phyloP scores from a whole-genome alignment of 257 asterid species.

The Fraxinus quadrangulata region DNA sequence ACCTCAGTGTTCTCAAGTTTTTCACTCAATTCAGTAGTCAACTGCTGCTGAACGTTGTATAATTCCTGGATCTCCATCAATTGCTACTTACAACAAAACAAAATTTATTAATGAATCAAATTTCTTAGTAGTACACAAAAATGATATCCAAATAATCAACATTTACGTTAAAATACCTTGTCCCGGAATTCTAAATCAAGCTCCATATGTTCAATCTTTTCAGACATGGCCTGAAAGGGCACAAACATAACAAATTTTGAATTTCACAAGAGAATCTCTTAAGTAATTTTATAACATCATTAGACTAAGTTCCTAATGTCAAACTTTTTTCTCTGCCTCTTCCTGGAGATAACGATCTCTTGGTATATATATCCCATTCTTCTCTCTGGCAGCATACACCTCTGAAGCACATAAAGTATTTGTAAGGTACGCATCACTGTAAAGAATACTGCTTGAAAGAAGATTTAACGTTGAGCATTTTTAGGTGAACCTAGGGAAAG shows the following conservation, averaged over 20 bases:
- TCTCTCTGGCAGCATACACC: conserved; percentile 39
- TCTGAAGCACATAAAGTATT: conserved; percentile 36
- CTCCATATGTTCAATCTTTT: conserved; percentile 85
- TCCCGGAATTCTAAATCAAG: conserved; percentile 33
- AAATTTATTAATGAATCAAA: background rate
- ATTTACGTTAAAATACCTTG: conserved; percentile 21
- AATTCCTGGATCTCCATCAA: conserved; percentile 47
- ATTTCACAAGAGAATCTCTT: conserved; percentile 16
- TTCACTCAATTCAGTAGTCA: conserved; percentile 43
- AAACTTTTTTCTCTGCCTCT: conserved; percentile 47
- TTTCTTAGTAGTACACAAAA: background rate
- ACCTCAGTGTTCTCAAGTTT: conserved; percentile 53
- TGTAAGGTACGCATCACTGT: conserved; percentile 7
- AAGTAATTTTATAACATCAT: conserved; percentile 10
- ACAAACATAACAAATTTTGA: conserved; percentile 12
- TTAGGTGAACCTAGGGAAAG: background rate
- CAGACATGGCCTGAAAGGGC: conserved; percentile 80
- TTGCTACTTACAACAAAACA: conserved; percentile 36
- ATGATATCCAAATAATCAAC: background rate
- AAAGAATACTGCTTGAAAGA: conserved; percentile 1
- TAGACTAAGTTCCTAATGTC: background rate
- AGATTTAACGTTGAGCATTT: too few relatives aligned
- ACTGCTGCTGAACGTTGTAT: conserved; percentile 45
- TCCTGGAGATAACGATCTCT: conserved; percentile 35
- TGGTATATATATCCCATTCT: conserved; percentile 37